Percentiles rank a stretch among this genome's conserved stretches.
These are phyloP conservation scores for Blattamonas nauphoetae DNA, from an alignment of 78 protist genomes.

Conservation along the genomic window DNA sequence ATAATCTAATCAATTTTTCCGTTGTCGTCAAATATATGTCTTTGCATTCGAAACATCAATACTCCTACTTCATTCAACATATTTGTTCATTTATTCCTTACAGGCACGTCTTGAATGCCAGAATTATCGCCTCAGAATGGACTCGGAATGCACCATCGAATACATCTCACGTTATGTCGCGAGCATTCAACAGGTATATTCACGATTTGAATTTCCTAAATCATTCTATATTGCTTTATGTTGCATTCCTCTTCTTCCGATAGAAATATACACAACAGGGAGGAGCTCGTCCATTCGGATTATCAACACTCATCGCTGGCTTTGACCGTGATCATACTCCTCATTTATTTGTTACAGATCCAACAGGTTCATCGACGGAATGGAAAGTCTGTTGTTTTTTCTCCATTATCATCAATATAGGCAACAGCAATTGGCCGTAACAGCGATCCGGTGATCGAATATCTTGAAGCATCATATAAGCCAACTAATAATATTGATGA, in stretches of 20 bases:
- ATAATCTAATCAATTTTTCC: too few species aligned
- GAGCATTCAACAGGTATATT: slow-evolving; percentile 28
- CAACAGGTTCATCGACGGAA: slow-evolving; percentile 78
- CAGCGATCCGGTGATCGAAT: slow-evolving; percentile 82
- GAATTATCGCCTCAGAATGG: slow-evolving; percentile 79
- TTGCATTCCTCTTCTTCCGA: neutral
- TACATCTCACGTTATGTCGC: slow-evolving; percentile 83
- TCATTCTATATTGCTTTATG: neutral
- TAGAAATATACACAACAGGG: slow-evolving; percentile 89
- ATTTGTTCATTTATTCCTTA: neutral
- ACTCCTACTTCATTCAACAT: neutral
- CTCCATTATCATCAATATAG: neutral
- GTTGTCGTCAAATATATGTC: too few species aligned
- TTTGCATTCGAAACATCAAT: neutral
- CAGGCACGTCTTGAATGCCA: slow-evolving; percentile 90
- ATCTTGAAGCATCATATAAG: slow-evolving; percentile 48
- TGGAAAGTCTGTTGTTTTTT: slow-evolving; percentile 56
- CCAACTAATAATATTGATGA: slow-evolving; percentile 14
- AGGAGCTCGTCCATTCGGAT: slow-evolving; percentile 97
- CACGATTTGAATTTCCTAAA: slow-evolving; percentile 47
- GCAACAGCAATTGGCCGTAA: slow-evolving; percentile 67
- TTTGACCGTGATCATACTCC: slow-evolving; percentile 79
- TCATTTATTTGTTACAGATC: slow-evolving; percentile 87
- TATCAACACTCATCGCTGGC: slow-evolving; percentile 87
- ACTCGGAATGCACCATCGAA: slow-evolving; percentile 79